Base-by-base conservation (phyloP, 1,284 basidiomycete genomes). In the Taiwanofungus camphoratus region DNA sequence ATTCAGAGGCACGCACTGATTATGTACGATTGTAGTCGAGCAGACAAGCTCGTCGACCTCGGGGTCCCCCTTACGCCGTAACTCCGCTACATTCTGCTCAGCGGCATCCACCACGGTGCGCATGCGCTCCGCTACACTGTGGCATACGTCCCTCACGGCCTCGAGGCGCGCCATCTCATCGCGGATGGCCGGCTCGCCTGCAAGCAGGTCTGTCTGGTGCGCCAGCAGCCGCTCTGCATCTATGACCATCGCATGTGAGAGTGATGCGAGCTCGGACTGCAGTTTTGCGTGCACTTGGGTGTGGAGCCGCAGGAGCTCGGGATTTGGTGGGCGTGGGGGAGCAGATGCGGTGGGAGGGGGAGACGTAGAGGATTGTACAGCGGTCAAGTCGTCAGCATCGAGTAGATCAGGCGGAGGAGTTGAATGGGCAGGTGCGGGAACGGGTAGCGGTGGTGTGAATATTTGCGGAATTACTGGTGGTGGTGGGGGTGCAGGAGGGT, bases 91-190 rank as follows among this genome's bases (percentile, higher is more conserved):
- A 51, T 83, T 82, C 40, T 71, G 63, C 55, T 90, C 82, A 13
- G 80, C 86, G 40, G 75, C 71, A 2, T 67, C 59, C 1, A 96
- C 79, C 1, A 81, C 75, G 29, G 63, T 70, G 21, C 72, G 71
- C 52, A 92, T 68, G 46, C 88, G 77, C 22, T 71, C 73, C 26
- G 83, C 78, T 12, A 93, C 92, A 35, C 73, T 79, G 46, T 71
- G 72, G 66, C 96, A 99, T 7, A 99, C 93, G 54, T 90, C 89
- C 45, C 84, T 76, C n/a, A 99, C 96, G 18, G 93, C 94, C 63
- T 89, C 84, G 20, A 99, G 71, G n/a, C 96, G 77, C 4, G 83
- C 87, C 82, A 92, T 92, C 69, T 99, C 96, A 66, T 99, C 96
- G 37, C 81, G 75, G 48, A 99, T 89, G 4, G 94, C 94, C 13